A percentile compares a stretch with the other conserved stretches of the same genome.
Conservation (phyloP, 257 asterid genomes). For the Capsicum chinense region DNA sequence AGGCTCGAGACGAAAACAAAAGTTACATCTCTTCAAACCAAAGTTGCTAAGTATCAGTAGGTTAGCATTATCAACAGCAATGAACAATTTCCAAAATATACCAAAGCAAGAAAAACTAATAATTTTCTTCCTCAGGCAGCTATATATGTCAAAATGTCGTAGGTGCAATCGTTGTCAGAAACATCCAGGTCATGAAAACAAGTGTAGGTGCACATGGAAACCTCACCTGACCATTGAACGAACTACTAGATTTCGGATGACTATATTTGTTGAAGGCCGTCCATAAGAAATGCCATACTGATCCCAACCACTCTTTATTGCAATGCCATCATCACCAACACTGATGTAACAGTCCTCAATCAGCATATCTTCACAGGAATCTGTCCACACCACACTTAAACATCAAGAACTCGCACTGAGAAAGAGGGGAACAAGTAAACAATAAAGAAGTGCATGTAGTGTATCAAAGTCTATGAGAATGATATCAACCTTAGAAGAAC, state of each 20-base stretch:
- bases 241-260: slow-evolving; percentile 76
- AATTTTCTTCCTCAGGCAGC: slow-evolving; percentile 13
- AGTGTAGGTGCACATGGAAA: neutral
- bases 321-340: slow-evolving; percentile 93
- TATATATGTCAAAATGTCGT: neutral
- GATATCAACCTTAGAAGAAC: neutral
- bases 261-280: slow-evolving; percentile 77
- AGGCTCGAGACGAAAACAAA: neutral
- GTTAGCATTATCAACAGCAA: neutral
- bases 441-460: slow-evolving; percentile 4
- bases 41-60: slow-evolving; percentile 6
- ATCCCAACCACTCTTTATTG: slow-evolving; percentile 99
- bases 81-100: slow-evolving; percentile 4
- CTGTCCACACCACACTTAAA: slow-evolving; percentile 46
- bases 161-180: neutral
- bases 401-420: slow-evolving; percentile 18
- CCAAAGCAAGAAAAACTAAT: neutral
- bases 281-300: slow-evolving; percentile 83
- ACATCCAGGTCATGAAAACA: neutral
- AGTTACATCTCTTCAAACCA: neutral
- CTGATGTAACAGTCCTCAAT: slow-evolving; percentile 96
- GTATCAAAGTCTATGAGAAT: neutral
- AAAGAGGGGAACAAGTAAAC: neutral
- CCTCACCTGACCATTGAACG: slow-evolving; percentile 95
- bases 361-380: slow-evolving; percentile 91